phyloP scores from a whole-genome alignment of 768 basidiomycete genomes.

The Russula foetens region DNA sequence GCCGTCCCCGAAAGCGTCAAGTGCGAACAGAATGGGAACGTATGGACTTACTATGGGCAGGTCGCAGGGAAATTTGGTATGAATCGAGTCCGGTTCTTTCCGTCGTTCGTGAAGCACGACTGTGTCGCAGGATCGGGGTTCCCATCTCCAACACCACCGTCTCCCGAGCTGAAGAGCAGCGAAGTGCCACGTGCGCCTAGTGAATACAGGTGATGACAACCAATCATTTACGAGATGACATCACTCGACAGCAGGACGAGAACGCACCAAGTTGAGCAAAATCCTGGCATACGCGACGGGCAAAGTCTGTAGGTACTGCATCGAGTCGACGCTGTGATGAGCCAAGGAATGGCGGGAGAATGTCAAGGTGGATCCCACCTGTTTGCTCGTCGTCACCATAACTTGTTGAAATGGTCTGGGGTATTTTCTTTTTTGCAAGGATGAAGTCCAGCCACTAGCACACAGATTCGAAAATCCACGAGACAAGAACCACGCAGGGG shows the following conservation, averaged over 20 bases:
- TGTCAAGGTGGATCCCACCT: constrained; percentile 34
- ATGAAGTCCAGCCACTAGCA: constrained; percentile 59
- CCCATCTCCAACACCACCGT: constrained; percentile 63
- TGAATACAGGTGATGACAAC: background rate
- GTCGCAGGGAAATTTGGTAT: constrained; percentile 47
- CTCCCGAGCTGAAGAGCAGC: constrained; percentile 62
- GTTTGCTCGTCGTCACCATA: constrained; percentile 71
- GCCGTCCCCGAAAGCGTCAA: constrained; percentile 25
- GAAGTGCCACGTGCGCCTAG: constrained; percentile 58
- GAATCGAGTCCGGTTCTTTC: constrained; percentile 46
- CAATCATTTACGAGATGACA: background rate
- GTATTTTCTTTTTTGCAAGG: constrained; percentile 35
- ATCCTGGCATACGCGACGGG: constrained; percentile 46
- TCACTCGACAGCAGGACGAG: background rate
- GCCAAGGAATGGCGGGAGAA: constrained; percentile 28
- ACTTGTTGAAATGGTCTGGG: constrained; percentile 60
- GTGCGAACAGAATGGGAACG: background rate
- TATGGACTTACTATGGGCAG: constrained; percentile 30
- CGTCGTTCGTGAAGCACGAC: constrained; percentile 51
- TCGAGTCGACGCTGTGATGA: background rate
- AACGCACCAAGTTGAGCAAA: constrained; percentile 55
- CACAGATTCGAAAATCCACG: background rate
- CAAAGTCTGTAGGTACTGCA: constrained; percentile 49
- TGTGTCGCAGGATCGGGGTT: constrained; percentile 45
- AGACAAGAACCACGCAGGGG: background rate